Conservation (phyloP, 305 asterid species). For the Fraxinus floribunda region DNA sequence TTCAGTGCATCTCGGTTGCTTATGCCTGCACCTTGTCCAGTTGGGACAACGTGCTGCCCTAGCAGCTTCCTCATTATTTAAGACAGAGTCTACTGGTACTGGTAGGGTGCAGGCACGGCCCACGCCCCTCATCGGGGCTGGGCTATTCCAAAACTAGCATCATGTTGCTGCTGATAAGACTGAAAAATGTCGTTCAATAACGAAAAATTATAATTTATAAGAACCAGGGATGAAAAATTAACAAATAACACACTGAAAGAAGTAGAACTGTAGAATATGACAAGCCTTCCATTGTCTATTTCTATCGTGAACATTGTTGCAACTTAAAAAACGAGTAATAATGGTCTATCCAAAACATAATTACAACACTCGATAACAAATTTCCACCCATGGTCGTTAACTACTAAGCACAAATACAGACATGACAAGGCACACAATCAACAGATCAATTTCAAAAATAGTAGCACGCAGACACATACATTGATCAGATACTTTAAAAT, state of each 20-base stretch:
- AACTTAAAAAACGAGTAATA: background rate
- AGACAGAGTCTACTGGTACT: constrained; percentile 31
- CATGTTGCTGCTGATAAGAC: constrained; percentile 88
- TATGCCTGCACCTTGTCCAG: constrained; percentile 94
- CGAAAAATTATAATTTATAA: background rate
- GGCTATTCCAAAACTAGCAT: constrained; percentile 91
- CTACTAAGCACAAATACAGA: background rate
- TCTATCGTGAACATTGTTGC: background rate
- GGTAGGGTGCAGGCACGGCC: constrained; percentile 98
- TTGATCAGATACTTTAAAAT: background rate
- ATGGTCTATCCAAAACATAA: background rate
- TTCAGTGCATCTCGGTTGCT: constrained; percentile 58
- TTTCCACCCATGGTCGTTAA: background rate
- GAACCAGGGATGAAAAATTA: background rate
- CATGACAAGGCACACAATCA: background rate
- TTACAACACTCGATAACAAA: background rate
- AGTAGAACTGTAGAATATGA: background rate
- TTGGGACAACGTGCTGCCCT: constrained; percentile 51
- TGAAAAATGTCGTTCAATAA: constrained; percentile 32
- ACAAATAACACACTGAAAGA: background rate
- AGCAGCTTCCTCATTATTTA: constrained; percentile 38
- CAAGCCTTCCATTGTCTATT: background rate
- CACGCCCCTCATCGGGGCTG: constrained; percentile 99
- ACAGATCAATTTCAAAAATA: background rate
- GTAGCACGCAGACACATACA: background rate